Base-by-base conservation (phyloP, 2,329 filamentous ascomycete genomes). In the Ilyonectria sp. region DNA sequence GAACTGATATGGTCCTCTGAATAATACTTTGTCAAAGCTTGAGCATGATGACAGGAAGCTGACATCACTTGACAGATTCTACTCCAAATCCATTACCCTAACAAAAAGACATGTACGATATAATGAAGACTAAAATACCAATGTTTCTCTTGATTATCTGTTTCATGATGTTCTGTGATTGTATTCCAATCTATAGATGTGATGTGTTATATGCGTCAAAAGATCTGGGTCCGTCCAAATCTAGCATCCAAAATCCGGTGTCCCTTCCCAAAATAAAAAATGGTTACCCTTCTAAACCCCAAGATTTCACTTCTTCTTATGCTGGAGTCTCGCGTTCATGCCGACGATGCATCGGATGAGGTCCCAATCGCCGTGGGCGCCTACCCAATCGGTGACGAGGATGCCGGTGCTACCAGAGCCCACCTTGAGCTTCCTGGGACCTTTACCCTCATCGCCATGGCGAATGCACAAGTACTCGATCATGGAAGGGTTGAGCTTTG, bases 361-460 rank as follows among this genome's bases (percentile, higher is more conserved):
- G 82, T 98, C 94, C 95, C 95, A 99, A 81, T 98, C 93, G 1
- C 92, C 94, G 69, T 91, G 87, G 68, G 91, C 85, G 2, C 96
- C 96, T 57, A 98, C 95, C 93, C 93, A 98, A 81, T 99, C 96
- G 69, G 93, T 96, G 29, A 98, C 92, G 50, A 98, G 91, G 66
- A 98, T 90, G 4, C 96, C 96, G 1, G 95, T 97, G 6, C 90
- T 88, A 31, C 92, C 94, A 76, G 94, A 91, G 1, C 92, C 91
- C 37, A 91, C 83, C 52, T 84, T 82, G 57, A 88, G 79, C 68
- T 84, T 80, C 13, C 80, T 80, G 6, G 85, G 83, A 0, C 87
- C 87, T 70, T 85, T 85, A 56, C 83, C 86, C 7, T 82, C 76
- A 69, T 85, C 84, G 52, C 86, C 87, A 76, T 92, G 90, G 13